Evolutionary conservation across 768 basidiomycete genomes (phyloP).

Genomic region (Epithele typhae): DNA sequence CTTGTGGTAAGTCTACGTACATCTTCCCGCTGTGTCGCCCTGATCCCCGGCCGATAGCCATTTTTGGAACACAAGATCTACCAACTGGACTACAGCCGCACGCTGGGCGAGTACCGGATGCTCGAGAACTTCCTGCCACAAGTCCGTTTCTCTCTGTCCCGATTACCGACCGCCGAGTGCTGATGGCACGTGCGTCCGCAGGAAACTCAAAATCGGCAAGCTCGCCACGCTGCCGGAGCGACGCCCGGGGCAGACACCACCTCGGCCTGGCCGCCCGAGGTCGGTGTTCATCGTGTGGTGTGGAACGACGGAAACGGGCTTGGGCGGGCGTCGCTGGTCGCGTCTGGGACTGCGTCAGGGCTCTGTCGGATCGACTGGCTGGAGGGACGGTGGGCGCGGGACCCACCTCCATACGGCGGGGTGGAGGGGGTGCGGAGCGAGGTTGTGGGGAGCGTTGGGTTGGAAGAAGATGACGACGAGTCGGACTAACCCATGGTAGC

Average conservation of each 20-base stretch:
- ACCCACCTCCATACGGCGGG: conserved; percentile 61
- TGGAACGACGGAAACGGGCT: conserved; percentile 84
- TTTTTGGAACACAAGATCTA: conserved; percentile 78
- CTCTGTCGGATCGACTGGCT: conserved; percentile 83
- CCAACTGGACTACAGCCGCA: conserved; percentile 83
- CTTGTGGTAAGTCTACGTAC: conserved; percentile 50
- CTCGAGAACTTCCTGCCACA: conserved; percentile 81
- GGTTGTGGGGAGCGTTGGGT: conserved; percentile 22
- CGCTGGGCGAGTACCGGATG: conserved; percentile 75
- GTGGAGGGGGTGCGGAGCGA: conserved; percentile 62
- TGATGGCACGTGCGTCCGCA: conserved; percentile 23
- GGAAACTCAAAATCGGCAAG: conserved; percentile 48
- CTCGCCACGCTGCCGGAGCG: conserved; percentile 33
- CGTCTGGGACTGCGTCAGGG: conserved; percentile 79
- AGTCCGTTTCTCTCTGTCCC: conserved; percentile 30
- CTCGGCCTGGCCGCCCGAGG: conserved; percentile 69
- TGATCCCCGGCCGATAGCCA: conserved; percentile 33
- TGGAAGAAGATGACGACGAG: conserved; percentile 25
- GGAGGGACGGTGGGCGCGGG: conserved; percentile 68
- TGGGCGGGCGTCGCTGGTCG: conserved; percentile 53
- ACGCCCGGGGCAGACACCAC: conserved; percentile 42
- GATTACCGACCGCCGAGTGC: neutral
- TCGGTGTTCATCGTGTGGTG: conserved; percentile 68
- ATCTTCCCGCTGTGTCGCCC: neutral
- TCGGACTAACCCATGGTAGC: conserved; percentile 5